phyloP scores from a whole-genome alignment of 495 filamentous ascomycete species.

The Hypoxylon fragiforme region DNA sequence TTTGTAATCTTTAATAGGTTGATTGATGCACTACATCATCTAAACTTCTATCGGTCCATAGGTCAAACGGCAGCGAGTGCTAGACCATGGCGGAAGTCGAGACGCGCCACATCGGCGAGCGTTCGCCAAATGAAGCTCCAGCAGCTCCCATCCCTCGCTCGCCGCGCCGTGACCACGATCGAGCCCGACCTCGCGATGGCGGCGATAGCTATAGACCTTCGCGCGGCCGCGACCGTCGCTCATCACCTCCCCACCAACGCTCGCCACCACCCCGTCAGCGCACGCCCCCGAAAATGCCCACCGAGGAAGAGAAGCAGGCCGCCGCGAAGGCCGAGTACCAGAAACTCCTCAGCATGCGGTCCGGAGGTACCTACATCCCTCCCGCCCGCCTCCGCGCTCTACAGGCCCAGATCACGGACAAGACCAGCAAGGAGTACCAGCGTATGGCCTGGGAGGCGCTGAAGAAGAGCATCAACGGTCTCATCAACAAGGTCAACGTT shows the following conservation, averaged over 20 bases:
- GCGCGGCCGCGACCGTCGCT: conserved; percentile 23
- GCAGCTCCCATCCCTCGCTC: conserved; percentile 30
- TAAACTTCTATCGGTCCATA: no score
- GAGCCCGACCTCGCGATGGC: conserved; percentile 44
- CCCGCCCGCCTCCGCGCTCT: conserved; percentile 87
- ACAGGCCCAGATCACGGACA: conserved; percentile 96
- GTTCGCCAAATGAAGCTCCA: conserved; percentile 30
- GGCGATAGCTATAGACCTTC: conserved; percentile 47
- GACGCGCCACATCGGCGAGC: conserved; percentile 32
- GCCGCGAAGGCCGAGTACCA: conserved; percentile 89
- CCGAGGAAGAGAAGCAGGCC: conserved; percentile 78
- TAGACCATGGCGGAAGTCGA: conserved; percentile 39
- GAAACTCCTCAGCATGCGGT: conserved; percentile 84
- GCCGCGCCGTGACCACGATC: conserved; percentile 36
- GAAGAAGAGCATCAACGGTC: conserved; percentile 97
- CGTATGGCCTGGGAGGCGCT: conserved; percentile 98
- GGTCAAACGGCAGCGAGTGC: neutral
- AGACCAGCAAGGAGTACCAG: conserved; percentile 94
- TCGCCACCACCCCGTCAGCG: conserved; percentile 44
- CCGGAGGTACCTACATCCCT: conserved; percentile 94
- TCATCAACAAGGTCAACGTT: conserved; percentile 98
- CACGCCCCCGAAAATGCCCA: conserved; percentile 59
- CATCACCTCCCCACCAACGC: conserved; percentile 30
- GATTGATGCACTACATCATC: no score
- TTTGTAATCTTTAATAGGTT: no score